A percentile compares a stretch with the other conserved stretches of the same genome.
Conservation (phyloP, 441 rosid species). For the Lepidium campestre region DNA sequence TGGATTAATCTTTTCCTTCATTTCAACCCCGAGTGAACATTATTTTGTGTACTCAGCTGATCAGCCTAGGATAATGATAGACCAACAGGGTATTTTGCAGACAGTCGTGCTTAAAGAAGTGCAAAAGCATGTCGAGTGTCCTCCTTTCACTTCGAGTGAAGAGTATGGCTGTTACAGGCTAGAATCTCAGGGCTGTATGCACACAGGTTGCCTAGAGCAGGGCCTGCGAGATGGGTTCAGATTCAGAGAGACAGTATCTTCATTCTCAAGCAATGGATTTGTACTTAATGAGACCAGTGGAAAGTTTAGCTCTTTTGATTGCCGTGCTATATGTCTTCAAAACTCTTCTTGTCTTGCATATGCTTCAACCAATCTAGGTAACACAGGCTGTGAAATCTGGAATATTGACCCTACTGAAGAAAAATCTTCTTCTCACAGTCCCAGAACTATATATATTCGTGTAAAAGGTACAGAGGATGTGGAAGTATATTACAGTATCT, state of each 20-base stretch:
- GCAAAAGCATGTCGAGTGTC: neutral
- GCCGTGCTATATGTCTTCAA: slow-evolving; percentile 17
- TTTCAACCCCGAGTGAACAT: slow-evolving; percentile 22
- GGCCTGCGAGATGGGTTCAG: neutral
- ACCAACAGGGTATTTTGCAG: neutral
- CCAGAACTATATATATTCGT: slow-evolving; percentile 11
- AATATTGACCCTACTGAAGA: neutral
- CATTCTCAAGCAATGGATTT: slow-evolving; percentile 14
- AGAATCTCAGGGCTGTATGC: neutral
- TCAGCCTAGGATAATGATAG: neutral
- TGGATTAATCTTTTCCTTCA: neutral
- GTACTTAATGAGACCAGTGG: slow-evolving; percentile 17
- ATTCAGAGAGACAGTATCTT: neutral
- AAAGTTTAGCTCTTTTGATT: slow-evolving; percentile 22
- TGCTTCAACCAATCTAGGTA: slow-evolving; percentile 29
- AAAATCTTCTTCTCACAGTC: neutral
- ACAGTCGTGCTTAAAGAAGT: neutral
- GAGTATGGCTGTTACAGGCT: neutral
- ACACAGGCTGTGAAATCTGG: slow-evolving; percentile 40
- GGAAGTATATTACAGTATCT: neutral
- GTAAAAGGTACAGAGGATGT: neutral
- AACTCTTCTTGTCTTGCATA: slow-evolving; percentile 36
- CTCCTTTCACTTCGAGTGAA: neutral
- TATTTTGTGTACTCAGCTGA: slow-evolving; percentile 11
- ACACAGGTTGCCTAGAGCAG: neutral